A percentile compares a stretch with the other conserved stretches of the same genome.
phyloP scores from a whole-genome alignment of 163 green algal genomes.

The Trebouxia gelatinosa region DNA sequence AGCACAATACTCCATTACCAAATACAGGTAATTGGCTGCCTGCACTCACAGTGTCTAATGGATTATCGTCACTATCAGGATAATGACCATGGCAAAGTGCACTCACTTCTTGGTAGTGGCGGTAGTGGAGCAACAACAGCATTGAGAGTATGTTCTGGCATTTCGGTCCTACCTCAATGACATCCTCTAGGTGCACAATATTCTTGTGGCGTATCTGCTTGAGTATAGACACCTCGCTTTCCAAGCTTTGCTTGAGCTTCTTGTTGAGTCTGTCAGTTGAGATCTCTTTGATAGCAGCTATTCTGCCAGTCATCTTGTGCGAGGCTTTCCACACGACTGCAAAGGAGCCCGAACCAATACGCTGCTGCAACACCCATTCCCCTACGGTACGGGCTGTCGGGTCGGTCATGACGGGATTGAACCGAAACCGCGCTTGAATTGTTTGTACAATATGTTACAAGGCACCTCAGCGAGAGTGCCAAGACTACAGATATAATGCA shows the following conservation, averaged over 20 bases:
- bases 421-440: no score
- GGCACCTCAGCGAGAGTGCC: no score
- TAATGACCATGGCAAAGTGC: background rate
- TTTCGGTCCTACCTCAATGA: conserved; percentile 68
- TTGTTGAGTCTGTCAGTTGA: conserved; percentile 75
- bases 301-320: conserved; percentile 48
- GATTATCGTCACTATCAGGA: background rate
- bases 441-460: no score
- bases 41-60: conserved; percentile 36
- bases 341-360: conserved; percentile 84
- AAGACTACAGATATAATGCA: no score
- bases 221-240: conserved; percentile 87
- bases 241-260: conserved; percentile 90
- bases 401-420: no score
- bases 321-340: conserved; percentile 88
- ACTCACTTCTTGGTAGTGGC: background rate
- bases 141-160: background rate
- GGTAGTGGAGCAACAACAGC: background rate
- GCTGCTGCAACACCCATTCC: background rate
- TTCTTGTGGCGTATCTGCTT: conserved; percentile 77
- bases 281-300: conserved; percentile 95
- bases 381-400: no score
- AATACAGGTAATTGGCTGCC: conserved; percentile 75
- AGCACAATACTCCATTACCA: conserved; percentile 98
- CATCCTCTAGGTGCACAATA: conserved; percentile 87